Conservation (phyloP, 176 grass and related monocot genomes). For the Saccharum officinarum region DNA sequence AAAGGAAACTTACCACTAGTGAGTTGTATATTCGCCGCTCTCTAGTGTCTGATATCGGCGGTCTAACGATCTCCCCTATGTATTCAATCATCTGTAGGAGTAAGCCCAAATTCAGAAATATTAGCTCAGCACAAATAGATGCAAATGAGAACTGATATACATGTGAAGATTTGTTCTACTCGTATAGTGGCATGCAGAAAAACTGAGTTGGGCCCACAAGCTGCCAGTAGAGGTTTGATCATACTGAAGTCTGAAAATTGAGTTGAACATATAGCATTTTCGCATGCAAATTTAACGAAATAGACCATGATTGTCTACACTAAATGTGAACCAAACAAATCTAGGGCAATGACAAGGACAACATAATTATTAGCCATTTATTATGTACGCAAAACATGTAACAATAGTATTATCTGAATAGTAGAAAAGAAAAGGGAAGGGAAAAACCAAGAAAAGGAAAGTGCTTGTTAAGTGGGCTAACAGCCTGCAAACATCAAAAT, state of each 20-base stretch:
- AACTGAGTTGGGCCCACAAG: not conserved
- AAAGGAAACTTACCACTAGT: slow-evolving; percentile 71
- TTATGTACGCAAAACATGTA: not conserved
- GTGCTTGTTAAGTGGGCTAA: not conserved
- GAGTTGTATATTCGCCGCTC: slow-evolving; percentile 87
- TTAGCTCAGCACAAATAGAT: slow-evolving; percentile 27
- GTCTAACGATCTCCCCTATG: slow-evolving; percentile 94
- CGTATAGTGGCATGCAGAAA: not conserved
- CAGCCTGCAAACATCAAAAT: not conserved
- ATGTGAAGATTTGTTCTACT: not conserved
- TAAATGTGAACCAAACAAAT: not conserved
- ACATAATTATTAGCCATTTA: not conserved
- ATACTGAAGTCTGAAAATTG: not conserved
- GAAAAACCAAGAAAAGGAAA: not conserved
- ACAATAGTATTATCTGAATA: not conserved
- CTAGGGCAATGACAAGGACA: not conserved
- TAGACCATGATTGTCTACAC: not conserved
- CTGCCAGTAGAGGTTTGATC: not conserved
- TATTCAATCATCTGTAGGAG: slow-evolving; percentile 89
- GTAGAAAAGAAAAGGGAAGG: not conserved
- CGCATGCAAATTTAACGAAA: not conserved
- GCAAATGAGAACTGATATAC: not conserved
- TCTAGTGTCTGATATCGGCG: slow-evolving; percentile 89
- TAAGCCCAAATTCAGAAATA: slow-evolving; percentile 38
- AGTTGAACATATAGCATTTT: not conserved